phyloP scores from a whole-genome alignment of 495 filamentous ascomycete species.

The Talaromyces stipitatus region DNA sequence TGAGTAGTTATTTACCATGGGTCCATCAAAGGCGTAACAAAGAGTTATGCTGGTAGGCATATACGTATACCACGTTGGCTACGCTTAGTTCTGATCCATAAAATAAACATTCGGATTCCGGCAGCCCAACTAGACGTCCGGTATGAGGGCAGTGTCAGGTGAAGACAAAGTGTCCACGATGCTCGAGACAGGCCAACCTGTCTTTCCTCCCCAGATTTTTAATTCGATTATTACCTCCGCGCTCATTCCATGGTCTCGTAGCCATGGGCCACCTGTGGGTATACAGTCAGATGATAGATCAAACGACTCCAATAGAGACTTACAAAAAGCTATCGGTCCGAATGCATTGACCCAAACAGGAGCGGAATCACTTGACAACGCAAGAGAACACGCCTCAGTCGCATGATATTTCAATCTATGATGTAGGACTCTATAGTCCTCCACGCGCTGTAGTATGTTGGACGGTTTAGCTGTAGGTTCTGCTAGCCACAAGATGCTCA shows the following conservation, averaged over 20 bases:
- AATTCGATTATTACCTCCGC: constrained; percentile 8
- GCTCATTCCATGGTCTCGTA: constrained; percentile 10
- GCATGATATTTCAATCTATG: constrained; percentile 17
- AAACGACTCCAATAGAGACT: constrained; percentile 9
- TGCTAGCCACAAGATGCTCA: constrained; percentile 15
- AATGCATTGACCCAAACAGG: constrained; percentile 30
- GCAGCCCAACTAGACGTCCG: too few species aligned
- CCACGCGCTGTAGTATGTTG: constrained; percentile 8
- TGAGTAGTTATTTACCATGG: too few species aligned
- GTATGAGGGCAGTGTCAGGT: too few species aligned
- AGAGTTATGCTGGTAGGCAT: too few species aligned
- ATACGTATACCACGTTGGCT: too few species aligned
- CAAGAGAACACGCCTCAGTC: constrained; percentile 21
- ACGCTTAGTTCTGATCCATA: too few species aligned
- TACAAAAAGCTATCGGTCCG: constrained; percentile 31
- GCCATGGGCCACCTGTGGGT: constrained; percentile 11
- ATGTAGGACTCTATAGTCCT: not conserved
- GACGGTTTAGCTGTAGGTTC: constrained; percentile 5
- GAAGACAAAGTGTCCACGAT: too few species aligned
- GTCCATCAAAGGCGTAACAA: too few species aligned
- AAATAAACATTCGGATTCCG: too few species aligned
- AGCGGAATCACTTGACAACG: constrained; percentile 23
- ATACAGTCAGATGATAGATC: too few species aligned
- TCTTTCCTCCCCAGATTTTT: constrained; percentile 9
- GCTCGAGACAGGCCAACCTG: constrained; percentile 24